A percentile compares a stretch with the other conserved stretches of the same genome.
Evolutionary conservation across 352 stramenopile genomes (phyloP).

Genomic region (Discostella stelligera): DNA sequence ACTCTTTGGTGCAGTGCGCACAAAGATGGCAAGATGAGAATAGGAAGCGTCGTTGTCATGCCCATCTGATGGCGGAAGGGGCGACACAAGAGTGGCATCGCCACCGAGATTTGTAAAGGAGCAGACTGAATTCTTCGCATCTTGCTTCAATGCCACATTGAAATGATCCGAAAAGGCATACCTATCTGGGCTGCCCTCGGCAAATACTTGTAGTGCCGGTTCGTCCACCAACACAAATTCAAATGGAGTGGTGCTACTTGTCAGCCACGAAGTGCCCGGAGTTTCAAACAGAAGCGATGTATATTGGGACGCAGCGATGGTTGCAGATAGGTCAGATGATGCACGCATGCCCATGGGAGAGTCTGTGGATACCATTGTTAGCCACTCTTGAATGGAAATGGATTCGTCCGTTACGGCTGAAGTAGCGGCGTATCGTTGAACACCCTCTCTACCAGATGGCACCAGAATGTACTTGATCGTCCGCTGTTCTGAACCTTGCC

Average conservation of each 20-base stretch:
- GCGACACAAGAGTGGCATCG: slow-evolving; percentile 61
- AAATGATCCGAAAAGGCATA: slow-evolving; percentile 60
- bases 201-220: slow-evolving; percentile 54
- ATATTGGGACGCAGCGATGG: slow-evolving; percentile 48
- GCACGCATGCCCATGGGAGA: slow-evolving; percentile 13
- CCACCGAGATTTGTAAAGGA: slow-evolving; percentile 72
- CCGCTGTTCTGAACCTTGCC: background rate
- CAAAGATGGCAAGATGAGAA: slow-evolving; percentile 69
- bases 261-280: slow-evolving; percentile 33
- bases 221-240: slow-evolving; percentile 76
- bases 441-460: slow-evolving; percentile 19
- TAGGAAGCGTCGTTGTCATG: slow-evolving; percentile 37
- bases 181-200: slow-evolving; percentile 42
- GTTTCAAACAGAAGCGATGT: slow-evolving; percentile 66
- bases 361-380: slow-evolving; percentile 30
- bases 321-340: slow-evolving; percentile 20
- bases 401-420: background rate
- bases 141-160: slow-evolving; percentile 8
- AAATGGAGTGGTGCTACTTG: slow-evolving; percentile 34
- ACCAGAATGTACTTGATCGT: slow-evolving; percentile 26
- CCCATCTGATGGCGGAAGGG: slow-evolving; percentile 25
- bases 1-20: slow-evolving; percentile 46
- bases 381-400: slow-evolving; percentile 42
- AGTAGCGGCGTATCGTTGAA: slow-evolving; percentile 21
- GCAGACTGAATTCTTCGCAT: slow-evolving; percentile 11